Conservation (phyloP, 768 basidiomycete genomes). For the Boletus rex-veris region DNA sequence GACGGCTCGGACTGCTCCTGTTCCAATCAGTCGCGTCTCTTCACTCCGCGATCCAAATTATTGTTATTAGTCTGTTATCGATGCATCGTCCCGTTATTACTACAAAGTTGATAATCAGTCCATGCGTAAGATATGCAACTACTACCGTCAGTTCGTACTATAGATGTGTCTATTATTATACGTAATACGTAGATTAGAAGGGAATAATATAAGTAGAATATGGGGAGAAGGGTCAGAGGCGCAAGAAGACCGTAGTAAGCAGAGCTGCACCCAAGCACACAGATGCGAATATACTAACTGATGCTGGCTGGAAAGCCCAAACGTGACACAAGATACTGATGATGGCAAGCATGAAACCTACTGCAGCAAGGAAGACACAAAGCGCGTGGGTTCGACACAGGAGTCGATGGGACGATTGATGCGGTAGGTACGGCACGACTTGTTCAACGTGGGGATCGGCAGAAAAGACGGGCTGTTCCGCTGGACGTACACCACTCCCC, state of each 20-base stretch:
- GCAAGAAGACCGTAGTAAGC: constrained; percentile 14
- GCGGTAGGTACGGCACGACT: constrained; percentile 42
- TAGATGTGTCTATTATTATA: too few relatives aligned
- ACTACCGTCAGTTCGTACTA: too few relatives aligned
- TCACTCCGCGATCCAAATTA: too few relatives aligned
- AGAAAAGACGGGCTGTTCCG: constrained; percentile 34
- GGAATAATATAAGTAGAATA: not conserved
- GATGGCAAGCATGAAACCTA: constrained; percentile 50
- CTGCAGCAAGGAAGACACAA: constrained; percentile 43
- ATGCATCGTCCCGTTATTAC: too few relatives aligned
- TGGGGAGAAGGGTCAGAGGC: not conserved
- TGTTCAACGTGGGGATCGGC: constrained; percentile 49
- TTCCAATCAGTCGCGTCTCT: too few relatives aligned
- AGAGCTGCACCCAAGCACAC: constrained; percentile 37
- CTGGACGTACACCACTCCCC: not conserved
- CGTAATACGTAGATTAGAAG: too few relatives aligned
- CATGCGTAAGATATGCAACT: too few relatives aligned
- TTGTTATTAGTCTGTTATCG: too few relatives aligned
- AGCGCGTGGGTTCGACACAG: constrained; percentile 49
- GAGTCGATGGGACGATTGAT: constrained; percentile 37
- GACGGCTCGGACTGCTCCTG: too few relatives aligned
- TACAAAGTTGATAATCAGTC: too few relatives aligned
- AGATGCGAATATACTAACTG: constrained; percentile 44
- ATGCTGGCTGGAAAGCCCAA: constrained; percentile 45
- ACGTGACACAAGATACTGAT: constrained; percentile 48